Evolutionary conservation across 1,284 basidiomycete species (phyloP).

Genomic region (Sanghuangporus baumii): DNA sequence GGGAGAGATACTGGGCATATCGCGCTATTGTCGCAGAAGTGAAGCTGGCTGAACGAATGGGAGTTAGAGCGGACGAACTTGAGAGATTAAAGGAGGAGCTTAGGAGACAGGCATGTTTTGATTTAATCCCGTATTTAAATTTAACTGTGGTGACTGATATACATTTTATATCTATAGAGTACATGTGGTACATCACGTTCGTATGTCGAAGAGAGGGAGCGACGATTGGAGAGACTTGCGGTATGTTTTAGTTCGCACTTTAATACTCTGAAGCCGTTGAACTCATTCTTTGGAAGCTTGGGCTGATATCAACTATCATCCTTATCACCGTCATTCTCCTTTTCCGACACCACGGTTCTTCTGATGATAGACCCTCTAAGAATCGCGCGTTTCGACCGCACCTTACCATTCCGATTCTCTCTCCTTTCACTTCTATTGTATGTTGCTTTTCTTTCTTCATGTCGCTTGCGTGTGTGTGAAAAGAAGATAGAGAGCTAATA

Average conservation of each 20-base stretch:
- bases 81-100: slow-evolving; percentile 4
- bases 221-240: slow-evolving; percentile 6
- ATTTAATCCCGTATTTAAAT: neutral
- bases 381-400: slow-evolving; percentile 11
- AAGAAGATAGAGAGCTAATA: neutral
- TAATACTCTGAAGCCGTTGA: neutral
- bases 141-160: neutral
- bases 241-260: neutral
- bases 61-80: neutral
- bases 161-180: neutral
- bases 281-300: slow-evolving; percentile 1
- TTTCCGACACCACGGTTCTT: neutral
- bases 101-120: neutral
- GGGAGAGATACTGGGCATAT: slow-evolving; percentile 16
- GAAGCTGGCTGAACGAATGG: slow-evolving; percentile 6
- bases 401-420: slow-evolving; percentile 16
- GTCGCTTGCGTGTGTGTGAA: neutral
- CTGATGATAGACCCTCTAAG: slow-evolving; percentile 1
- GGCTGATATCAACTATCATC: slow-evolving; percentile 7
- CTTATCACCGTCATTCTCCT: slow-evolving; percentile 4
- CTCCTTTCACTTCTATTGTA: slow-evolving; percentile 17
- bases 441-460: neutral
- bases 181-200: neutral
- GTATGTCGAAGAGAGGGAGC: slow-evolving; percentile 1
- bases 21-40: slow-evolving; percentile 12